Percentiles rank a stretch among this genome's conserved stretches.
These are phyloP conservation scores for Leishmania mexicana DNA, from an alignment of 208 protist species.

Conservation along the genomic window DNA sequence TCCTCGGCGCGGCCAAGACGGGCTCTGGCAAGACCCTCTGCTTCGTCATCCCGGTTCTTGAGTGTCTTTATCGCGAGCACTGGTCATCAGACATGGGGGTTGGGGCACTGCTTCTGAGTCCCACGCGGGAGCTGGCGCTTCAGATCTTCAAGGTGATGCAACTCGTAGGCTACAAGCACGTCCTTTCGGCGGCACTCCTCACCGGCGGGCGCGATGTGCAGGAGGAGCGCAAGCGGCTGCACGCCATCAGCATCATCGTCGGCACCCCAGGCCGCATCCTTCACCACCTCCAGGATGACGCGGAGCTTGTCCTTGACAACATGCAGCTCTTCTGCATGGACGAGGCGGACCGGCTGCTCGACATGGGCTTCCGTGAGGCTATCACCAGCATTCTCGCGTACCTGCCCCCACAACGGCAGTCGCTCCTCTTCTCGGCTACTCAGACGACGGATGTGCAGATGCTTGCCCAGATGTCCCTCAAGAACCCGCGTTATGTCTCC, in stretches of 20 bases:
- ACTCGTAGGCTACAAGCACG: slow-evolving; percentile 93
- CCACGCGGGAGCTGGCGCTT: slow-evolving; percentile 98
- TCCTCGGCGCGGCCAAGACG: slow-evolving; percentile 98
- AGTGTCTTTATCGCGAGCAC: slow-evolving; percentile 90
- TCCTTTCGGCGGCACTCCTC: slow-evolving; percentile 95
- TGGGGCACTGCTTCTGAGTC: slow-evolving; percentile 97
- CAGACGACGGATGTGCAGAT: slow-evolving; percentile 97
- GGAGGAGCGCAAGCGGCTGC: slow-evolving; percentile 94
- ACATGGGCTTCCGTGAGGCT: slow-evolving; percentile 97
- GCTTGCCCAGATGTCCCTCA: slow-evolving; percentile 91
- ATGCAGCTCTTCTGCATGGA: slow-evolving; percentile 98
- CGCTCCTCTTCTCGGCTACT: slow-evolving; percentile 99
- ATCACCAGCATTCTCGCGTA: slow-evolving; percentile 95
- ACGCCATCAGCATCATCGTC: slow-evolving; percentile 98
- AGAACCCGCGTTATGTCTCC: slow-evolving; percentile 96
- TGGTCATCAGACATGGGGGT: slow-evolving; percentile 94
- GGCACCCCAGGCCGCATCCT: slow-evolving; percentile 98
- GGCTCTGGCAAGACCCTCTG: slow-evolving; percentile 99
- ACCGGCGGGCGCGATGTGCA: slow-evolving; percentile 98
- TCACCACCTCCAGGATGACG: slow-evolving; percentile 98
- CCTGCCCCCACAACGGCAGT: slow-evolving; percentile 93
- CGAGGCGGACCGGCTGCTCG: slow-evolving; percentile 98
- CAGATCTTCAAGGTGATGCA: slow-evolving; percentile 99
- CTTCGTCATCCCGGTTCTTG: slow-evolving; percentile 98
- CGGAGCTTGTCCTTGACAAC: slow-evolving; percentile 91